Percentiles rank a stretch among this genome's conserved stretches.
These are phyloP conservation scores for Berkeleyomyces rouxiae DNA, from an alignment of 2,329 filamentous ascomycete genomes.

Conservation along the genomic window DNA sequence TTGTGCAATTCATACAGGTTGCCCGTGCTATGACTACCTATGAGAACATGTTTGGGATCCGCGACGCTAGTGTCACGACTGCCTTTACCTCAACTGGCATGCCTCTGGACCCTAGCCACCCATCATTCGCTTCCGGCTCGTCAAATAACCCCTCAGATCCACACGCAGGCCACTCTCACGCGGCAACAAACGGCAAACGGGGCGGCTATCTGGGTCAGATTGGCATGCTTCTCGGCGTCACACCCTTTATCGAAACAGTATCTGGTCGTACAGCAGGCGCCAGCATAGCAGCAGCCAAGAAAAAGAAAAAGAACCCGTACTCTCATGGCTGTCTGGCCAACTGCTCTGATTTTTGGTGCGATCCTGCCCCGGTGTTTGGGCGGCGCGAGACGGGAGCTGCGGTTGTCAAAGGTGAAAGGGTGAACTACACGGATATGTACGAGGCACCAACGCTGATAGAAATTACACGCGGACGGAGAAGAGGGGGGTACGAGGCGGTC, in stretches of 20 bases:
- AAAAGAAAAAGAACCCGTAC: conserved; percentile 61
- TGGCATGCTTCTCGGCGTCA: conserved; percentile 73
- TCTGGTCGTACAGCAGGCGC: conserved; percentile 47
- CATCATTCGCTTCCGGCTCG: conserved; percentile 37
- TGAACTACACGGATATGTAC: conserved; percentile 84
- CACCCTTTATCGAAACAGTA: conserved; percentile 86
- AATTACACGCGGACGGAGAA: conserved; percentile 29
- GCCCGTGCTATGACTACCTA: conserved; percentile 87
- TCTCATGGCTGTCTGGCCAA: conserved; percentile 71
- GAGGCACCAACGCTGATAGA: conserved; percentile 60
- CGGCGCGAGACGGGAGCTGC: conserved; percentile 57
- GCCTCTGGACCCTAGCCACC: conserved; percentile 49
- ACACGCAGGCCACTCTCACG: conserved; percentile 27
- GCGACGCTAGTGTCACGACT: conserved; percentile 46
- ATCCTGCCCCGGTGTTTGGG: conserved; percentile 67
- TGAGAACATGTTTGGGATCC: conserved; percentile 81
- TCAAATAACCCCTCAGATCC: conserved; percentile 26
- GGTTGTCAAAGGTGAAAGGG: conserved; percentile 56
- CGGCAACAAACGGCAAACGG: conserved; percentile 29
- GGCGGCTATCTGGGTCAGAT: conserved; percentile 60
- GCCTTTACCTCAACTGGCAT: conserved; percentile 66
- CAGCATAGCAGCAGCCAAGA: conserved; percentile 24
- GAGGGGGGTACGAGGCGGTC: conserved; percentile 48
- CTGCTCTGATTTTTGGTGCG: conserved; percentile 93
- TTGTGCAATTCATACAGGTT: conserved; percentile 86